These are phyloP conservation scores for Aspergillus fijiensis DNA, from an alignment of 2,329 filamentous ascomycete species.

Conservation along the genomic window DNA sequence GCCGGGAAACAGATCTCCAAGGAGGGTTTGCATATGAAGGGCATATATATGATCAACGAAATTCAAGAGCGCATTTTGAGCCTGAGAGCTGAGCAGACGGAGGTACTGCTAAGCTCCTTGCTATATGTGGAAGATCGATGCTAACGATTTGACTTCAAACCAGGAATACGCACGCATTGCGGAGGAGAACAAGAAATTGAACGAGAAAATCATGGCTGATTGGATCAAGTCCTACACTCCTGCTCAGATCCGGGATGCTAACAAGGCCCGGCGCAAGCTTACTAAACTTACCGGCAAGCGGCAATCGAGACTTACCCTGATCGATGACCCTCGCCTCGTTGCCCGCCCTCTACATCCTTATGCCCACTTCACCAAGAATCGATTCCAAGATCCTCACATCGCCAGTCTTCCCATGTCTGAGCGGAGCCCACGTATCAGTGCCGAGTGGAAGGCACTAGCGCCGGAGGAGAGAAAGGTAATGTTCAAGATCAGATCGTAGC, in stretches of 20 bases:
- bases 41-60: slow-evolving; percentile 18
- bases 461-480: slow-evolving; percentile 40
- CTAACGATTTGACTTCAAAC: slow-evolving; percentile 3
- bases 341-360: slow-evolving; percentile 46
- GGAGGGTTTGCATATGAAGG: slow-evolving; percentile 5
- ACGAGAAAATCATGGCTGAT: slow-evolving; percentile 46
- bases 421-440: slow-evolving; percentile 10
- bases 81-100: slow-evolving; percentile 19
- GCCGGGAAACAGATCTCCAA: neutral
- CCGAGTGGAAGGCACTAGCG: slow-evolving; percentile 30
- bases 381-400: slow-evolving; percentile 53
- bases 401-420: slow-evolving; percentile 47
- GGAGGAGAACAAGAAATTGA: slow-evolving; percentile 47
- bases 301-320: slow-evolving; percentile 12
- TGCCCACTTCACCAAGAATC: slow-evolving; percentile 43
- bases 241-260: slow-evolving; percentile 59
- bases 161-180: slow-evolving; percentile 57
- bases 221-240: slow-evolving; percentile 59
- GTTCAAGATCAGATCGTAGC: neutral
- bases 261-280: slow-evolving; percentile 53
- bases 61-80: slow-evolving; percentile 17
- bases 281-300: slow-evolving; percentile 22
- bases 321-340: slow-evolving; percentile 57
- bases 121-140: slow-evolving; percentile 1
- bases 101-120: slow-evolving; percentile 17